Conservation (phyloP, 805 yeast species). For the Candida rishiriensis region DNA sequence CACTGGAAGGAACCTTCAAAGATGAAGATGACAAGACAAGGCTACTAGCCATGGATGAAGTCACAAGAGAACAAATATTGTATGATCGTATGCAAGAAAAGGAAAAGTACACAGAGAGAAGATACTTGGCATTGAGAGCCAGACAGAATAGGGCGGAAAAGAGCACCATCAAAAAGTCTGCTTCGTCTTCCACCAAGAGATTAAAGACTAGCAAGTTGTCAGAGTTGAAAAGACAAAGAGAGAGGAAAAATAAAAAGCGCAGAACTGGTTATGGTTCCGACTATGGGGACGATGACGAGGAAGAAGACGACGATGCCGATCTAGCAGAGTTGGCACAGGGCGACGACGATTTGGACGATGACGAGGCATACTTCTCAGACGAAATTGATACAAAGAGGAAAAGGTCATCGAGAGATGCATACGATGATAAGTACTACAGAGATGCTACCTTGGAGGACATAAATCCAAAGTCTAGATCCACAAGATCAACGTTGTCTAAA, state of each 20-base stretch:
- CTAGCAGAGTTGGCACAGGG: constrained; percentile 30
- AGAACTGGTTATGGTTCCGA: constrained; percentile 29
- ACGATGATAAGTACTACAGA: constrained; percentile 32
- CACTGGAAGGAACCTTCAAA: constrained; percentile 86
- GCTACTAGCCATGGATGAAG: constrained; percentile 75
- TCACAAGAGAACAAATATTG: constrained; percentile 84
- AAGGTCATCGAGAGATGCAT: constrained; percentile 41
- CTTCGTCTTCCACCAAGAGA: constrained; percentile 20
- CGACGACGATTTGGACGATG: constrained; percentile 43
- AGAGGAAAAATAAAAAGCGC: constrained; percentile 29
- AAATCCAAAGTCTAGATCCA: constrained; percentile 62
- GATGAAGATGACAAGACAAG: constrained; percentile 70
- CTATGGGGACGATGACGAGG: constrained; percentile 40
- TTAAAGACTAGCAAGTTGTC: constrained; percentile 31
- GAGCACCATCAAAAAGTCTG: constrained; percentile 27
- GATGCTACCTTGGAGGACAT: constrained; percentile 58
- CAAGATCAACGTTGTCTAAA: constrained; percentile 70
- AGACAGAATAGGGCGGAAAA: constrained; percentile 44
- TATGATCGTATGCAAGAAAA: constrained; percentile 91
- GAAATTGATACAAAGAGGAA: constrained; percentile 30
- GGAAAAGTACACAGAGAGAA: constrained; percentile 83
- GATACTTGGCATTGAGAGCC: constrained; percentile 78
- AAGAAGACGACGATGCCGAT: constrained; percentile 10
- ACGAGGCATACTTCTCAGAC: constrained; percentile 34
- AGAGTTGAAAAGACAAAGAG: constrained; percentile 34